Evolutionary conservation across 768 basidiomycete species (phyloP).

Genomic region (Favolaschia claudopus): DNA sequence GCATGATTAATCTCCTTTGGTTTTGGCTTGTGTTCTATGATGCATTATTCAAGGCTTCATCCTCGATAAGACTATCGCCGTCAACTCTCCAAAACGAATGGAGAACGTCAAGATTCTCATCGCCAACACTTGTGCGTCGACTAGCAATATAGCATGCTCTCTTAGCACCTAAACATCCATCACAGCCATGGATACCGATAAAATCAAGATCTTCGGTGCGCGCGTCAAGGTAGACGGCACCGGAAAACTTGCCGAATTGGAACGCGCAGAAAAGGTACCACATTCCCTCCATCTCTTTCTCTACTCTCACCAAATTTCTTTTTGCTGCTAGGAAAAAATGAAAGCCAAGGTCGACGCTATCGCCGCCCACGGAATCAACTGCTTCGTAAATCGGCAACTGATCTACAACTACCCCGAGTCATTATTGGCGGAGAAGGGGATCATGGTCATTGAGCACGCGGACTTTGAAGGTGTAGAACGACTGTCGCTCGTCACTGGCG

Average conservation of each 20-base stretch:
- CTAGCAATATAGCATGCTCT: not conserved
- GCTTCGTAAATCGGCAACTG: slow-evolving; percentile 97
- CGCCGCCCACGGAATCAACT: slow-evolving; percentile 93
- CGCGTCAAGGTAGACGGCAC: slow-evolving; percentile 95
- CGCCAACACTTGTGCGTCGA: slow-evolving; percentile 90
- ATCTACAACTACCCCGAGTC: slow-evolving; percentile 99
- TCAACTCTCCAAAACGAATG: slow-evolving; percentile 93
- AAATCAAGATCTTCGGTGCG: slow-evolving; percentile 99
- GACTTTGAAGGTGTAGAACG: slow-evolving; percentile 99
- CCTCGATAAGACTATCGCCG: slow-evolving; percentile 93
- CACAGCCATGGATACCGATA: slow-evolving; percentile 98
- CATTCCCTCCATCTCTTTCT: not conserved
- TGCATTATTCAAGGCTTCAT: slow-evolving; percentile 77
- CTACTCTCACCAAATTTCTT: not conserved
- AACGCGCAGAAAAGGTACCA: slow-evolving; percentile 89
- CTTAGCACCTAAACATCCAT: slow-evolving; percentile 1
- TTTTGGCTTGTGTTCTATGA: not conserved
- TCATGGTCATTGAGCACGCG: slow-evolving; percentile 97
- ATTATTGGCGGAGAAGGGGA: slow-evolving; percentile 91
- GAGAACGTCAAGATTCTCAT: slow-evolving; percentile 97
- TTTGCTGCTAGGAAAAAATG: slow-evolving; percentile 90
- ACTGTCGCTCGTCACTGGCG: slow-evolving; percentile 94
- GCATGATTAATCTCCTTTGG: slow-evolving; percentile 21
- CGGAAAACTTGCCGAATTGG: slow-evolving; percentile 96
- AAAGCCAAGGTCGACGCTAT: slow-evolving; percentile 97